phyloP scores from a whole-genome alignment of 2,329 filamentous ascomycete species.

The Paraphaeosphaeria minitans region DNA sequence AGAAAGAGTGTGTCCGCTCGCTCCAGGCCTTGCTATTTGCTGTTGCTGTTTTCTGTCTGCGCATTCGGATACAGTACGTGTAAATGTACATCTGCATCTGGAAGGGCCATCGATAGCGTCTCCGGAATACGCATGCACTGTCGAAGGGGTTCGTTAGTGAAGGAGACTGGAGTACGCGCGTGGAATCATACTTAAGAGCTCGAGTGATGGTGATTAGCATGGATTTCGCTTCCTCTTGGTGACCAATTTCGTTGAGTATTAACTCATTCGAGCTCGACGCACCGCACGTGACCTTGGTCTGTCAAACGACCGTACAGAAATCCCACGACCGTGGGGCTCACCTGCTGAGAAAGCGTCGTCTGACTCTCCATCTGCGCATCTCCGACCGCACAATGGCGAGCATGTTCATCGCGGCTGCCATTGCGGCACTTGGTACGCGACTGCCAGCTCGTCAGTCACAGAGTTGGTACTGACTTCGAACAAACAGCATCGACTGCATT shows the following conservation, averaged over 20 bases:
- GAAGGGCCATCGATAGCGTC: neutral
- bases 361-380: neutral
- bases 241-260: neutral
- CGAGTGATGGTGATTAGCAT: no score
- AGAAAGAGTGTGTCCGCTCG: neutral
- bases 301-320: neutral
- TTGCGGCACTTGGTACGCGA: neutral
- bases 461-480: conserved; percentile 18
- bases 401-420: neutral
- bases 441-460: neutral
- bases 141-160: neutral
- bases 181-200: neutral
- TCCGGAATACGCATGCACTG: neutral
- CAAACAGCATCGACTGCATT: conserved; percentile 29
- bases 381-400: neutral
- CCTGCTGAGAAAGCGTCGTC: neutral
- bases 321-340: neutral
- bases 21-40: neutral
- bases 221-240: neutral
- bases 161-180: neutral
- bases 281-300: neutral
- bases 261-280: neutral
- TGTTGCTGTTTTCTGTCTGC: neutral
- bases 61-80: neutral
- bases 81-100: neutral